Evolutionary conservation across 2,329 filamentous ascomycete genomes (phyloP).

Genomic region (Monosporascus sp.): DNA sequence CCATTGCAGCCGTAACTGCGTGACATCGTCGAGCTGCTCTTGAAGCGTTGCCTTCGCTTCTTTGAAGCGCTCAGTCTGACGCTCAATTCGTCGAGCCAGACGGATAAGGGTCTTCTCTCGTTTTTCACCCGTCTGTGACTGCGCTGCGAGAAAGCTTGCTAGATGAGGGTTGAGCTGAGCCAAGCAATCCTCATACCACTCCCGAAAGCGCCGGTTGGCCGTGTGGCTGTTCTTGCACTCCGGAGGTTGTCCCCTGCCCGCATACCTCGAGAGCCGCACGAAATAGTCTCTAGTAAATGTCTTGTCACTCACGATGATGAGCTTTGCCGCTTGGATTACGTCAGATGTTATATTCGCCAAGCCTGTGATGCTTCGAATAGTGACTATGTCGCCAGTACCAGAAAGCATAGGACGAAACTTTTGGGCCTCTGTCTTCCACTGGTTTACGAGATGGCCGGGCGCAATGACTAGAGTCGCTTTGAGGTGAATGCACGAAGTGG

Average conservation of each 20-base stretch:
- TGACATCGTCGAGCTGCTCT: not conserved
- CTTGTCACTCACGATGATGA: conserved; percentile 32
- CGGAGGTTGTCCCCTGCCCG: conserved; percentile 9
- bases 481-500: conserved; percentile 20
- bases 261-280: conserved; percentile 10
- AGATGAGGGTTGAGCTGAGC: conserved; percentile 6
- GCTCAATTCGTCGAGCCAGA: not conserved
- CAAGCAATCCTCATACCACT: conserved; percentile 18
- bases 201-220: conserved; percentile 10
- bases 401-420: conserved; percentile 25
- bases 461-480: conserved; percentile 34
- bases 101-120: not conserved
- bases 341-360: conserved; percentile 2
- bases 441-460: conserved; percentile 32
- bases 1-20: not conserved
- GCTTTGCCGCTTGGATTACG: conserved; percentile 23
- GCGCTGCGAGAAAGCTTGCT: not conserved
- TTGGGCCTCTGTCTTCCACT: conserved; percentile 31
- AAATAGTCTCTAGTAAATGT: conserved; percentile 19
- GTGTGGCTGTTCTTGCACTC: not conserved
- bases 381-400: conserved; percentile 14
- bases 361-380: conserved; percentile 14
- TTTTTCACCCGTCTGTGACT: not conserved
- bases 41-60: not conserved
- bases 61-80: not conserved